Evolutionary conservation across 495 filamentous ascomycete genomes (phyloP).

Genomic region (Neurospora sp.): DNA sequence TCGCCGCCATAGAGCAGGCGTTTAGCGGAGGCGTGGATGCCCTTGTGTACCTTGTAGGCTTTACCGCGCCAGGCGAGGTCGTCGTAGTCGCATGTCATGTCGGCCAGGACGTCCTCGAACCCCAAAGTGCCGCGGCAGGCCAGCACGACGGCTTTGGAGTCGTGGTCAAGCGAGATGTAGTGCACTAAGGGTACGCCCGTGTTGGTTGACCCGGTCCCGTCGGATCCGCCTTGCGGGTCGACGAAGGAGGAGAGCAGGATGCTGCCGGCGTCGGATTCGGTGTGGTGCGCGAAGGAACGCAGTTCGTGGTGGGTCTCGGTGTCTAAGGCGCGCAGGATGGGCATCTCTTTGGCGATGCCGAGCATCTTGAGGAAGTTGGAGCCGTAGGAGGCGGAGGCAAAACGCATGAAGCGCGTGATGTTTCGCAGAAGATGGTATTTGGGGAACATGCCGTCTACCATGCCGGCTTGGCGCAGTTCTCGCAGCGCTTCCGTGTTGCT

Average conservation of each 20-base stretch:
- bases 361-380: conserved; percentile 60
- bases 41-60: conserved; percentile 67
- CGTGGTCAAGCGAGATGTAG: conserved; percentile 68
- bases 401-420: conserved; percentile 65
- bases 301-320: conserved; percentile 52
- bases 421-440: conserved; percentile 57
- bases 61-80: conserved; percentile 57
- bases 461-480: conserved; percentile 45
- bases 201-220: conserved; percentile 58
- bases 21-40: conserved; percentile 69
- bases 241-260: conserved; percentile 70
- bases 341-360: conserved; percentile 48
- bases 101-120: conserved; percentile 71
- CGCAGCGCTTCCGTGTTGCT: conserved; percentile 46
- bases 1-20: conserved; percentile 57
- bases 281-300: conserved; percentile 62
- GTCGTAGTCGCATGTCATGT: conserved; percentile 76
- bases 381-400: conserved; percentile 69
- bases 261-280: conserved; percentile 52
- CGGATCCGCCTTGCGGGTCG: conserved; percentile 64
- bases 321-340: conserved; percentile 34
- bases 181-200: conserved; percentile 72
- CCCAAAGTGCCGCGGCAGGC: conserved; percentile 69
- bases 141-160: conserved; percentile 66
- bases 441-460: conserved; percentile 57